Conservation (phyloP, 2,329 filamentous ascomycete species). For the Aspergillus chevalieri region DNA sequence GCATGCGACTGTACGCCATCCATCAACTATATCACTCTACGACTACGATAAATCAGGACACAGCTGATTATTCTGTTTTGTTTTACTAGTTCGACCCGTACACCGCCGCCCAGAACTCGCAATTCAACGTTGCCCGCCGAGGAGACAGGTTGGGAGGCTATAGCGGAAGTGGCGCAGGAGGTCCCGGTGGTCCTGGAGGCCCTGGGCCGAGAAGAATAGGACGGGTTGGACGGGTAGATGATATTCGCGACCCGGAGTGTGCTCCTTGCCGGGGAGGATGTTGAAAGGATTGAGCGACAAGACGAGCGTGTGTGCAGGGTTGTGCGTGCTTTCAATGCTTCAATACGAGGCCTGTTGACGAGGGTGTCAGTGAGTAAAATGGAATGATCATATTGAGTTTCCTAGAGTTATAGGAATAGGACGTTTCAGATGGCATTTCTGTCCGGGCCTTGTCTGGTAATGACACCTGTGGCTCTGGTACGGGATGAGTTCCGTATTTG, state of each 20-base stretch:
- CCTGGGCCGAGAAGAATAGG: conserved; percentile 11
- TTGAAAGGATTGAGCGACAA: neutral
- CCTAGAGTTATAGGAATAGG: no score
- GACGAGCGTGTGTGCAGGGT: neutral
- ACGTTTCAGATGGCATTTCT: no score
- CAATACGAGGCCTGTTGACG: no score
- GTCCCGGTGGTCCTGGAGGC: conserved; percentile 14
- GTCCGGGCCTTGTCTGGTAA: neutral
- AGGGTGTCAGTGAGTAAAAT: no score
- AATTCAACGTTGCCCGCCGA: conserved; percentile 39
- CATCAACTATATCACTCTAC: no score
- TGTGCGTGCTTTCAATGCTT: neutral
- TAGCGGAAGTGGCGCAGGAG: conserved; percentile 24
- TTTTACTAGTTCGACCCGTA: conserved; percentile 40
- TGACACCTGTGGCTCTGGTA: neutral
- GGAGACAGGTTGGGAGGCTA: conserved; percentile 18
- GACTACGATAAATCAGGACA: neutral
- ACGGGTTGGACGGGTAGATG: conserved; percentile 42
- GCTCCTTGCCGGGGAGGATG: conserved; percentile 34
- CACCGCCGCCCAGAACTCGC: conserved; percentile 38
- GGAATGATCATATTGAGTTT: no score
- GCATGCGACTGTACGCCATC: no score
- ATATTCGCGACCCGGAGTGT: conserved; percentile 45
- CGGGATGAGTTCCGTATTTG: neutral
- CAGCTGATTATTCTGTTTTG: conserved; percentile 9